phyloP scores from a whole-genome alignment of 805 yeast species.

The Jamesozyma spencerorum region DNA sequence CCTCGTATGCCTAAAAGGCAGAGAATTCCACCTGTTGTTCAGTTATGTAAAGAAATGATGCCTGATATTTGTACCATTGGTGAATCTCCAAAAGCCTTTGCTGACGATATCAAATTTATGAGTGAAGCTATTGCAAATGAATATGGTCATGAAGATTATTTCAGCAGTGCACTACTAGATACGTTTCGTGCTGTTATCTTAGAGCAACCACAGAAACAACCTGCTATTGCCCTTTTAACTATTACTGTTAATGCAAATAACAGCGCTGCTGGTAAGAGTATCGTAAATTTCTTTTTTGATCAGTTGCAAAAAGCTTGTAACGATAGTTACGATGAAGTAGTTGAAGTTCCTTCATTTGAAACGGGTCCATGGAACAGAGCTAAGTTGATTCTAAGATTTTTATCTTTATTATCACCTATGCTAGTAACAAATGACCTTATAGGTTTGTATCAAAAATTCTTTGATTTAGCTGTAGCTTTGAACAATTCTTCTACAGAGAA shows the following conservation, averaged over 20 bases:
- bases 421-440: constrained; percentile 41
- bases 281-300: constrained; percentile 60
- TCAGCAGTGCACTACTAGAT: constrained; percentile 49
- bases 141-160: constrained; percentile 51
- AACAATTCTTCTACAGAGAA: constrained; percentile 32
- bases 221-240: constrained; percentile 59
- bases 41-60: constrained; percentile 40
- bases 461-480: constrained; percentile 47
- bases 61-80: constrained; percentile 50
- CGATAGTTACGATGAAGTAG: constrained; percentile 18
- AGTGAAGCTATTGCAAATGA: constrained; percentile 58
- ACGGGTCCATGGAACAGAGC: constrained; percentile 60
- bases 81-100: constrained; percentile 43
- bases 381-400: constrained; percentile 61
- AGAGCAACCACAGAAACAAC: constrained; percentile 89
- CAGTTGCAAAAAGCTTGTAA: constrained; percentile 50
- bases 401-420: constrained; percentile 58
- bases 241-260: constrained; percentile 56
- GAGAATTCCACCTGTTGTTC: constrained; percentile 37
- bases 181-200: constrained; percentile 59
- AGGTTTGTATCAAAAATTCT: constrained; percentile 44
- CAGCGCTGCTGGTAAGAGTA: constrained; percentile 55
- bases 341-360: constrained; percentile 28
- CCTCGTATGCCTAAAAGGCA: constrained; percentile 29
- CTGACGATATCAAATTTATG: constrained; percentile 56